Conservation (phyloP, 2,329 filamentous ascomycete genomes). For the Colletotrichum plurivorum region DNA sequence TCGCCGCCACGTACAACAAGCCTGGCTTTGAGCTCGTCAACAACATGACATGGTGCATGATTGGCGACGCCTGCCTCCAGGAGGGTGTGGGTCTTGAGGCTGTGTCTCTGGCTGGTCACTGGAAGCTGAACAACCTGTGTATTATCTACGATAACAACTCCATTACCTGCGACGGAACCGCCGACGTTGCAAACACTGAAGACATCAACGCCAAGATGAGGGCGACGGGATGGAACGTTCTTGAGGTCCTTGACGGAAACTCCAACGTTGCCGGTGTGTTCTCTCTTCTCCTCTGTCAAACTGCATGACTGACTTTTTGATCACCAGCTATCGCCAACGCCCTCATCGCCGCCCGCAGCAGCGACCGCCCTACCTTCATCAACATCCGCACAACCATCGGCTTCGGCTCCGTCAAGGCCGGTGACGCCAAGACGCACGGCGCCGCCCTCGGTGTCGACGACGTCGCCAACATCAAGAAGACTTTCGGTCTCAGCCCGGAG, state of each 20-base stretch:
- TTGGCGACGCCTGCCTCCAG: constrained; percentile 70
- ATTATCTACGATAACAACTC: constrained; percentile 74
- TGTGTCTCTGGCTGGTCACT: constrained; percentile 68
- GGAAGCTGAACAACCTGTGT: constrained; percentile 67
- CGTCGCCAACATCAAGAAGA: constrained; percentile 56
- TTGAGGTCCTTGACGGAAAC: constrained; percentile 66
- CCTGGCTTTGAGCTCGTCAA: constrained; percentile 62
- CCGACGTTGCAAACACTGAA: constrained; percentile 67
- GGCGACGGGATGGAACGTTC: constrained; percentile 68
- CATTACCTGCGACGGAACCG: constrained; percentile 70
- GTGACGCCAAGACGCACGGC: constrained; percentile 69
- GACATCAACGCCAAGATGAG: constrained; percentile 71
- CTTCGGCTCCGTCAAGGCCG: constrained; percentile 61
- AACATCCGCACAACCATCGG: constrained; percentile 71
- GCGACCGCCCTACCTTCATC: constrained; percentile 68
- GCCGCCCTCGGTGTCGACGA: constrained; percentile 68
- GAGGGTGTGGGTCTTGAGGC: constrained; percentile 71
- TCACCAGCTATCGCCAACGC: constrained; percentile 55
- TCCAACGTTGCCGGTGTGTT: constrained; percentile 58
- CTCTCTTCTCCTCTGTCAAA: no score
- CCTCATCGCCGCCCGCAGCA: constrained; percentile 58
- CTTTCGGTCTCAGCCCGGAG: constrained; percentile 51
- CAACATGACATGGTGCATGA: constrained; percentile 69
- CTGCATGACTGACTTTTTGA: not conserved
- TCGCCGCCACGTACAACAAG: constrained; percentile 67